A percentile compares a stretch with the other conserved stretches of the same genome.
These are phyloP conservation scores for Phalaenopsis hybrid DNA, from an alignment of 116 monocot species.

Conservation along the genomic window DNA sequence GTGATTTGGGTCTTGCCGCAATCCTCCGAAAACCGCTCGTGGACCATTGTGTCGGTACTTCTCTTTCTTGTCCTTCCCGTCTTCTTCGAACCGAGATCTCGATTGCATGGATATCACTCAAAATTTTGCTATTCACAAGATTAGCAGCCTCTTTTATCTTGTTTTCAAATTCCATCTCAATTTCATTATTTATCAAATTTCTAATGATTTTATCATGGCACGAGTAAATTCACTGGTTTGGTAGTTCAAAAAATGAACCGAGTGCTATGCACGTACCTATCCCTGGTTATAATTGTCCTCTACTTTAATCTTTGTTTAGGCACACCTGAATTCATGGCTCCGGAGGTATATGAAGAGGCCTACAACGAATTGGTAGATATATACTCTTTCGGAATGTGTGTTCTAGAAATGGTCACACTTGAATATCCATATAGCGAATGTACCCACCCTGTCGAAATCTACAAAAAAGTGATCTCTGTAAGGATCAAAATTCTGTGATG, in stretches of 20 bases:
- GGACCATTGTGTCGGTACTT: constrained; percentile 38
- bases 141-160: no score
- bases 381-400: constrained; percentile 69
- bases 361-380: constrained; percentile 68
- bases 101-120: no score
- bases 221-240: no score
- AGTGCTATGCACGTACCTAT: no score
- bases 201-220: no score
- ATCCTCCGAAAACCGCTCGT: constrained; percentile 57
- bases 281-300: neutral
- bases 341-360: constrained; percentile 60
- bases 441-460: constrained; percentile 49
- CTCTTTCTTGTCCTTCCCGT: neutral
- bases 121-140: no score
- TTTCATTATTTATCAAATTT: no score
- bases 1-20: constrained; percentile 63
- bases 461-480: constrained; percentile 66
- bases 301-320: constrained; percentile 18
- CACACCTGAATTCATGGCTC: constrained; percentile 77
- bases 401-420: constrained; percentile 59
- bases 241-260: no score
- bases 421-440: constrained; percentile 68
- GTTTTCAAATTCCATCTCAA: no score
- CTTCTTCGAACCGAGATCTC: no score
- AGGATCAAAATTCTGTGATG: constrained; percentile 3